Evolutionary conservation across 768 basidiomycete genomes (phyloP), one percentile per base, ranked within the genome.

Genomic region (Boletus sensibilis): DNA sequence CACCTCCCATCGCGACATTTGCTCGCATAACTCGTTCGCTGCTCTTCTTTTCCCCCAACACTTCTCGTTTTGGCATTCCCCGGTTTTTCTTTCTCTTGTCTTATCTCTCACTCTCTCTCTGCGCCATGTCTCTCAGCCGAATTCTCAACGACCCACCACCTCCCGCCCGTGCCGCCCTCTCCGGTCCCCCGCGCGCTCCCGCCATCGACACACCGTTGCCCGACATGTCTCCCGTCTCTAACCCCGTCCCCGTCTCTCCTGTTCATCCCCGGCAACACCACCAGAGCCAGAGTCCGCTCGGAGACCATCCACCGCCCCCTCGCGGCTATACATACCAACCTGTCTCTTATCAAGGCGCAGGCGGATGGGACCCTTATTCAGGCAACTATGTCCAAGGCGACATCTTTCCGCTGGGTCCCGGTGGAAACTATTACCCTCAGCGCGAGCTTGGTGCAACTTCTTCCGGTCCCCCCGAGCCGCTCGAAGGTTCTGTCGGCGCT

Each of bases 61-160:
- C 31, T 40, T 46, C 53, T 18, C 34, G 42, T 42, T 45, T 40
- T 52, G n/a, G 23, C 43, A 5, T 37, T 44, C 52, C 54, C 43
- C 48, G 37, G 27, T 46, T 46, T 63, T 60, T 40, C 14, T 33
- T 31, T 40, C 44, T 48, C 27, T 29, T 12, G n/a, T 29, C 27
- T 39, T 14, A 10, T 50, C 49, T 29, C 27, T 12, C 25, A 50
- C 11, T 29, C 46, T 59, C 64, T 55, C 48, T 23, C 31, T 55
- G 52, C 42, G 64, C 57, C 72, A 91, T 91, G 88, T 90, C 89
- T 49, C 83, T 91, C 71, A 85, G 84, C 64, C 80, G 83, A 62
- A 90, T 91, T 59, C 84, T 91, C 74, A 91, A 91, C 74, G 84
- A 90, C 74, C 85, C 88, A 61, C 80, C 86, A 41, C 72, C 76